Base-by-base conservation (phyloP, 2,329 filamentous ascomycete genomes). In the Pseudogymnoascus destructans region DNA sequence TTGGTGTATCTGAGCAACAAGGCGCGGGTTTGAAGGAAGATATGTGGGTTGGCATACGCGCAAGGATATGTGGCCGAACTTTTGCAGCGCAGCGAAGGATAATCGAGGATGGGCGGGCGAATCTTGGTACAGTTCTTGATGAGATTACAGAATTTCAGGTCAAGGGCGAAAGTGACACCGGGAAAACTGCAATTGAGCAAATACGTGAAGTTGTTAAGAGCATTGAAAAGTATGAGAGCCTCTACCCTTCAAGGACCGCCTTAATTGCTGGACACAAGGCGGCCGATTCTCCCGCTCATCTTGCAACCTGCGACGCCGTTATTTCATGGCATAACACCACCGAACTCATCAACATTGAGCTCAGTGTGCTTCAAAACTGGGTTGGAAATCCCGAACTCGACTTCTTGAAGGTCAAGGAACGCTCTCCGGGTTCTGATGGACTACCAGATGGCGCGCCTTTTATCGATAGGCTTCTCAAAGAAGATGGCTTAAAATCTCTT, bases 321-420 rank as follows among this genome's bases (percentile, higher is more conserved):
- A 83, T 95, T 61, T 85, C 92, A 2, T 98, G 93, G 93, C 86
- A 95, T 76, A 98, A 97, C 72, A 96, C 91, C 57, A 96, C 91
- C 30, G 85, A 92, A 68, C 83, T 95, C 68, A 97, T 98, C 77
- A 95, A 95, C 70, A 95, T 89, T 2, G 89, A 98, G 70, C 80
- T 98, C 60, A 84, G 84, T 11, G 91, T 97, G 63, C 73, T 98
- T 62, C 91, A 93, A 71, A 90, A 86, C 62, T 98, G 93, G 93
- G 93, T 98, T 23, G 93, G 93, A 58, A 98, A 98, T 68, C 84
- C 91, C 35, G 91, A 95, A 68, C 79, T 98, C 36, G 90, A 97
- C 71, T 98, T 97, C 69, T 83, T 83, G 56, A 86, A 87, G 67
- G 79, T 84, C 19, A 85, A 86, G 63, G 78, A 82, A 57, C 80